Evolutionary conservation across 1,284 basidiomycete genomes (phyloP), one percentile per base, ranked within the genome.

Genomic region (Afroboletus lepidellus): DNA sequence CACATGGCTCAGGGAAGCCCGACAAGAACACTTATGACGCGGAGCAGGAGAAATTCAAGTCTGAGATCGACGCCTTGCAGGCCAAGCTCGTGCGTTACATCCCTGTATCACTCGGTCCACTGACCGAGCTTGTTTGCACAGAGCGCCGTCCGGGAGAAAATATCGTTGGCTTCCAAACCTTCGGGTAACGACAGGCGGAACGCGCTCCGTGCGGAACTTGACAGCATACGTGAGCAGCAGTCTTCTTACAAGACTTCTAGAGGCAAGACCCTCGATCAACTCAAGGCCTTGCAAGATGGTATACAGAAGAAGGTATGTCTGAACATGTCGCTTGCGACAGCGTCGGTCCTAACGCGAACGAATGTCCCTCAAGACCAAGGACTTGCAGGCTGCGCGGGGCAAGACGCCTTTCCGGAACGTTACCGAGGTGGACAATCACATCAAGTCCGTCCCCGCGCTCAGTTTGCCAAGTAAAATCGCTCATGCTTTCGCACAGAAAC

Each of bases 391-490:
- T 33, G 79, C 87, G 27, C 91, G 88, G 70, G 74, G 80, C 48
- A 98, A 97, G 74, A 78, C 83, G 1, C 77, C 84, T n/a, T 98
- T 84, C 78, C 95, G 90, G 75, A 87, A 81, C 37, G 83, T 90
- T 23, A 83, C 80, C n/a, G 96, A 99, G 50, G 81, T 98, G 48
- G 95, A 99, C 64, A 78, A 82, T 41, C 89, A 89, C 56, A 88
- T 98, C 71, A 81, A 80, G 93, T 92, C 73, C 33, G 85, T 57
- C 44, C 23, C 39, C 30, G 15, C 13, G 38, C 47, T 23, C 3
- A 7, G 36, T 23, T 25, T 29, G 38, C 27, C 38, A 23, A 33
- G 51, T 15, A 23, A 24, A 23, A 36, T 54, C 39, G 37, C 57
- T 61, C 9, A 50, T 33, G 8, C 37, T 48, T 20, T 41, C 30